Evolutionary conservation across 2,329 filamentous ascomycete species (phyloP).

Genomic region (Dothistroma pini): DNA sequence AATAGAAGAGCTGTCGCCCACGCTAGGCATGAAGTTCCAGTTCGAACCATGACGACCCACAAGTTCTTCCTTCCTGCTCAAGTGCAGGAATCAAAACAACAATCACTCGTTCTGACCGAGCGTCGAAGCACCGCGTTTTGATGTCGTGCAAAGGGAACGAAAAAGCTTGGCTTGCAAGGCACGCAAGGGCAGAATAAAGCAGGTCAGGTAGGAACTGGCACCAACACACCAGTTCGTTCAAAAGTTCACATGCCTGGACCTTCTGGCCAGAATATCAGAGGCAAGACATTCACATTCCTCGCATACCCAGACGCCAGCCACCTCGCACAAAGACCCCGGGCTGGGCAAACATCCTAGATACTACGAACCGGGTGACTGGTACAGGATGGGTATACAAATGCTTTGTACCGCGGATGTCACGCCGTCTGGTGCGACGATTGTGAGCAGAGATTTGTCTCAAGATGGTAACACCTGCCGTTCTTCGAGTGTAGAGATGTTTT

Average conservation of each 20-base stretch:
- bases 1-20: background rate
- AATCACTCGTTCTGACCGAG: background rate
- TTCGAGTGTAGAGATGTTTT: background rate
- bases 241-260: slow-evolving; percentile 1
- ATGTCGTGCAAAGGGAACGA: background rate
- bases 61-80: background rate
- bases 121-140: background rate
- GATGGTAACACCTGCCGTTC: background rate
- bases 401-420: background rate
- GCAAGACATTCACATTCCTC: slow-evolving; percentile 5
- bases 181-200: background rate
- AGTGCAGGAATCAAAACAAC: background rate
- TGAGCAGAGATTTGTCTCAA: background rate
- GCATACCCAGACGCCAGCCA: background rate
- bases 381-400: background rate
- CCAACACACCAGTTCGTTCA: background rate
- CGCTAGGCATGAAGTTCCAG: background rate
- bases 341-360: background rate
- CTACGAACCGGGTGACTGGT: background rate
- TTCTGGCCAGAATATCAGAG: background rate
- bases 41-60: background rate
- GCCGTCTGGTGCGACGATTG: background rate
- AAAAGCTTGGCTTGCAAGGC: background rate
- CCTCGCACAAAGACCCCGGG: background rate
- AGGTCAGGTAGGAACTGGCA: background rate